A percentile compares a stretch with the other conserved stretches of the same genome.
phyloP scores from a whole-genome alignment of 176 grass and related monocot species.

The Aegilops umbellulata region DNA sequence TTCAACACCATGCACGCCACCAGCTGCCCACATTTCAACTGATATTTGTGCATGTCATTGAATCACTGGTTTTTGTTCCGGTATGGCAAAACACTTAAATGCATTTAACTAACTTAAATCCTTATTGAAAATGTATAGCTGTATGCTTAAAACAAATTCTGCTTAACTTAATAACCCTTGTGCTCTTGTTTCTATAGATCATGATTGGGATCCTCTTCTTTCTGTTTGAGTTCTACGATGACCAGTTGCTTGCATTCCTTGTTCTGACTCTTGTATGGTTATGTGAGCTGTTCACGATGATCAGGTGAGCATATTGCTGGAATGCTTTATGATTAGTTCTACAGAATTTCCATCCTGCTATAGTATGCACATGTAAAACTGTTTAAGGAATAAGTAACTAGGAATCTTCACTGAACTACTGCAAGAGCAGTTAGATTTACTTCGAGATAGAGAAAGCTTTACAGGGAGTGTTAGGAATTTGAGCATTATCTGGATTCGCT shows the following conservation, averaged over 20 bases:
- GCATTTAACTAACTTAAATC: constrained; percentile 17
- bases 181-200: constrained; percentile 66
- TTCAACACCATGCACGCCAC: constrained; percentile 97
- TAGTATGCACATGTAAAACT: background rate
- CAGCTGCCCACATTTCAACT: constrained; percentile 95
- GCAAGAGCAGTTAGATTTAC: background rate
- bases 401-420: background rate
- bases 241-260: constrained; percentile 90
- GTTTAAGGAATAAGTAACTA: background rate
- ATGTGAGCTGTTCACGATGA: constrained; percentile 98
- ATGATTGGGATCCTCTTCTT: constrained; percentile 99
- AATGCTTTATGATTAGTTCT: constrained; percentile 9
- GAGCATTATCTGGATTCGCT: no score
- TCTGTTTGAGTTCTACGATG: constrained; percentile 98
- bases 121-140: constrained; percentile 10
- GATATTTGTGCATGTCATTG: constrained; percentile 98
- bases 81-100: constrained; percentile 44
- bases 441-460: background rate
- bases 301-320: constrained; percentile 54
- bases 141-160: background rate
- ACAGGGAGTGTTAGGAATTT: background rate
- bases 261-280: constrained; percentile 98
- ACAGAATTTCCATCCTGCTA: background rate
- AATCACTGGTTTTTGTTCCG: constrained; percentile 98
- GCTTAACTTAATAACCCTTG: no score